These are phyloP conservation scores for Phytopythium litorale DNA, from an alignment of 352 stramenopile species.

Conservation along the genomic window DNA sequence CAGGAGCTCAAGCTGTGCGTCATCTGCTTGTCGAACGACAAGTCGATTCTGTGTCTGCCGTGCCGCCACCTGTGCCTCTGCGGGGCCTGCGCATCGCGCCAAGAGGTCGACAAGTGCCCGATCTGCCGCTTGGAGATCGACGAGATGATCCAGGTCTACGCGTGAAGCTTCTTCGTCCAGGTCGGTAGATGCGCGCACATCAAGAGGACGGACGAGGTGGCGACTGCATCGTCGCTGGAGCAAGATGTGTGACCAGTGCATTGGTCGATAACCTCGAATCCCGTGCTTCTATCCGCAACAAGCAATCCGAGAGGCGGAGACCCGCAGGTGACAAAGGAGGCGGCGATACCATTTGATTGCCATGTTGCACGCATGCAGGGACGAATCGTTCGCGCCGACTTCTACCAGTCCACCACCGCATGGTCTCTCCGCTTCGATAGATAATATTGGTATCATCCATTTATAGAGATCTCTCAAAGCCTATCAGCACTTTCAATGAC, in stretches of 20 bases:
- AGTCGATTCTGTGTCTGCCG: constrained; percentile 79
- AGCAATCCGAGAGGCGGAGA: background rate
- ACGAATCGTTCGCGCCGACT: background rate
- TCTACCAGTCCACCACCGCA: background rate
- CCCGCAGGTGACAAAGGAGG: background rate
- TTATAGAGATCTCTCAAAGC: no score
- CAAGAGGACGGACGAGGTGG: background rate
- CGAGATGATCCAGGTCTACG: constrained; percentile 82
- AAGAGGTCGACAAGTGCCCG: constrained; percentile 76
- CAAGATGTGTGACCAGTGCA: background rate
- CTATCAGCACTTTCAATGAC: no score
- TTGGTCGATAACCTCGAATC: background rate
- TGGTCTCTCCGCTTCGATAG: background rate
- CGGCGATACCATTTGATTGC: background rate
- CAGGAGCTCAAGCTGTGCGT: constrained; percentile 86
- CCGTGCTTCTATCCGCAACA: background rate
- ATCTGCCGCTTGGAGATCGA: constrained; percentile 83
- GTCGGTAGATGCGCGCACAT: background rate
- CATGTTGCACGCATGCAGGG: background rate
- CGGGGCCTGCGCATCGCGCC: constrained; percentile 56
- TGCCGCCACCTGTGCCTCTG: constrained; percentile 84
- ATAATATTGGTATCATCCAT: no score
- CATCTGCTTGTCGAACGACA: constrained; percentile 78
- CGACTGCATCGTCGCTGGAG: background rate
- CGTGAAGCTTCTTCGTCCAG: constrained; percentile 21